Conservation (phyloP, 75 land plant species). For the Selaginella moellendorffii region DNA sequence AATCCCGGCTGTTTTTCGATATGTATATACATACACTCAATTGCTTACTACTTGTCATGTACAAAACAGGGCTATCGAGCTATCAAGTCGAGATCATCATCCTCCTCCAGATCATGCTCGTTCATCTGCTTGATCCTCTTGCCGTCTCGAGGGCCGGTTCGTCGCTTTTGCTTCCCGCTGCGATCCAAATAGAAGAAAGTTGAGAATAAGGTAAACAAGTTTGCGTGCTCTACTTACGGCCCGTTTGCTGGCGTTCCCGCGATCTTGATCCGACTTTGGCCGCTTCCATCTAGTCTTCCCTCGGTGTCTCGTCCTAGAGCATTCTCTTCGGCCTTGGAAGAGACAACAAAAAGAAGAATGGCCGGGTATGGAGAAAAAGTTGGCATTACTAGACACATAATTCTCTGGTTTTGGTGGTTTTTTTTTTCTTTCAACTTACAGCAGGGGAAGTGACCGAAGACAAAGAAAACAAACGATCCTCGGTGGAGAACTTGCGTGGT, state of each 20-base stretch:
- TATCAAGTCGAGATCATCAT: constrained; percentile 35
- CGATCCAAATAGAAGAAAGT: too few relatives aligned
- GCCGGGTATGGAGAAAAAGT: too few relatives aligned
- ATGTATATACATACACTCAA: too few relatives aligned
- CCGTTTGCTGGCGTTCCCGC: constrained; percentile 43
- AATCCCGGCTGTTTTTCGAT: too few relatives aligned
- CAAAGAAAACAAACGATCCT: constrained; percentile 84
- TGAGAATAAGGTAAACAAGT: too few relatives aligned
- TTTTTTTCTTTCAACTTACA: constrained; percentile 52
- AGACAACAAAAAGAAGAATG: too few relatives aligned
- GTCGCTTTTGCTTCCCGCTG: constrained; percentile 55
- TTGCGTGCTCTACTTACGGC: constrained; percentile 51
- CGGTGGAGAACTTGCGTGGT: constrained; percentile 81
- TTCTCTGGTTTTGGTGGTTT: too few relatives aligned
- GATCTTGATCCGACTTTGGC: constrained; percentile 35
- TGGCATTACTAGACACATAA: too few relatives aligned
- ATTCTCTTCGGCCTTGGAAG: constrained; percentile 52
- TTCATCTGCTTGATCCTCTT: constrained; percentile 29
- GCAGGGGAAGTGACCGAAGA: constrained; percentile 94
- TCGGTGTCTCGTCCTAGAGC: constrained; percentile 59
- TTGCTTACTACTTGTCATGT: not conserved
- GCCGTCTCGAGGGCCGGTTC: constrained; percentile 30
- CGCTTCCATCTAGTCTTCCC: constrained; percentile 45
- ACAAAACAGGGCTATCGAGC: not conserved
- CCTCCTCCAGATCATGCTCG: constrained; percentile 43